These are phyloP conservation scores for Nicotiana tomentosiformis DNA, from an alignment of 257 asterid genomes.

Conservation along the genomic window DNA sequence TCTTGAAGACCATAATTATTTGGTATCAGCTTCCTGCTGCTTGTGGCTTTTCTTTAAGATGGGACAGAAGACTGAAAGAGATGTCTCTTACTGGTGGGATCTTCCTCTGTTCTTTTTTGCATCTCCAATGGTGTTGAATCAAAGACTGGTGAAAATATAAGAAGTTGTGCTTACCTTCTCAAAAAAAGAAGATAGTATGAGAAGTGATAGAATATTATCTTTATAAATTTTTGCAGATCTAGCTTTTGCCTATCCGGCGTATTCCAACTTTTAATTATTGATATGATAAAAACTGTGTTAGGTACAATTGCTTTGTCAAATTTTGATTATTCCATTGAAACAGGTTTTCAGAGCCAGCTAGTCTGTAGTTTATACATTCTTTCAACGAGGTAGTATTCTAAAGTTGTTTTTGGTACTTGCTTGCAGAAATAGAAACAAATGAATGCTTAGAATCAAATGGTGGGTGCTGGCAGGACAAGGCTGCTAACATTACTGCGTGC, in stretches of 20 bases:
- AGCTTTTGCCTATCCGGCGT: neutral
- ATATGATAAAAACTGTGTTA: neutral
- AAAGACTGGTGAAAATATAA: neutral
- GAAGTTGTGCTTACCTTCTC: neutral
- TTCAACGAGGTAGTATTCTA: neutral
- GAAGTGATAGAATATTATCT: neutral
- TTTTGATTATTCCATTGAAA: neutral
- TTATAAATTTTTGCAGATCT: neutral
- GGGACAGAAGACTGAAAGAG: neutral
- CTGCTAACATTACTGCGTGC: constrained; percentile 82
- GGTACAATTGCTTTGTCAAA: neutral
- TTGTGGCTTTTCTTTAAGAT: neutral
- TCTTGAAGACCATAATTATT: neutral
- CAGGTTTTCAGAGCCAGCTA: neutral
- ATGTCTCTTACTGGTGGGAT: neutral
- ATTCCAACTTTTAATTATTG: neutral
- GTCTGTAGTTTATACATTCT: neutral
- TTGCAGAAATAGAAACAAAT: constrained; percentile 77
- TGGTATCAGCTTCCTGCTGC: neutral
- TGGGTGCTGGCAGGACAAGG: constrained; percentile 92
- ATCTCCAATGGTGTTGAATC: neutral
- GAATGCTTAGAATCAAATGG: constrained; percentile 85
- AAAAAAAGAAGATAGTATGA: neutral
- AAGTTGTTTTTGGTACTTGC: constrained; percentile 12
- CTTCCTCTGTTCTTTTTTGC: neutral